phyloP scores from a whole-genome alignment of 148 eudicot species.

The Camellia granthamiana region DNA sequence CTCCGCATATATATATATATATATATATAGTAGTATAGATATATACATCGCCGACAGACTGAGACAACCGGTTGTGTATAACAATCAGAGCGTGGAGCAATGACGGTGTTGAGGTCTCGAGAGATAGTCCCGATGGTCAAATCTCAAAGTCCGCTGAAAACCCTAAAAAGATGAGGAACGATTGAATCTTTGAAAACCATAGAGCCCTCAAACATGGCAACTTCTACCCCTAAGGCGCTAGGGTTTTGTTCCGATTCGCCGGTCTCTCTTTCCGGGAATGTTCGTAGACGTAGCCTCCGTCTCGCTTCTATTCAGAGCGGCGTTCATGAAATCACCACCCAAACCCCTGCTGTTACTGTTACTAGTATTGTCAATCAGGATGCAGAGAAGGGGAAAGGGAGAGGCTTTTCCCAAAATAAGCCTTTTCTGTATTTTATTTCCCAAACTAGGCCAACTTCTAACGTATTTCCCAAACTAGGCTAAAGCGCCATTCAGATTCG shows the following conservation, averaged over 20 bases:
- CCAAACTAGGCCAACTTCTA: too few species aligned
- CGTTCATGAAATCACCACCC: neutral
- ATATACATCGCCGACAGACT: neutral
- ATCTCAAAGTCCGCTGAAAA: constrained; percentile 17
- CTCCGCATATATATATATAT: neutral
- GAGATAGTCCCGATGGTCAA: constrained; percentile 19
- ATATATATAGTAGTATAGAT: neutral
- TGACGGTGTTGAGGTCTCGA: constrained; percentile 63
- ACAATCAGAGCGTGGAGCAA: constrained; percentile 2
- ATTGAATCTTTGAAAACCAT: constrained; percentile 30
- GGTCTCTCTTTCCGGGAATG: neutral
- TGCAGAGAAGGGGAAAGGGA: constrained; percentile 12
- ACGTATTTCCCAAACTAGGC: too few species aligned
- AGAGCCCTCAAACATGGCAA: constrained; percentile 4
- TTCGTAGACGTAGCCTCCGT: constrained; percentile 44
- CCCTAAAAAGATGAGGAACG: constrained; percentile 21
- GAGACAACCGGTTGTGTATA: neutral
- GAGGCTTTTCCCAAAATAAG: too few species aligned
- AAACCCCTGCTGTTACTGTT: neutral
- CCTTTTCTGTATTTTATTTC: too few species aligned
- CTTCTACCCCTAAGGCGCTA: neutral
- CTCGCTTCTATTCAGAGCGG: constrained; percentile 25
- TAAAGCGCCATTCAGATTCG: too few species aligned
- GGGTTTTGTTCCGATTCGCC: constrained; percentile 12
- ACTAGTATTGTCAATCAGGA: constrained; percentile 5